These are phyloP conservation scores for Oryza meyeriana DNA, from an alignment of 176 grass and related monocot genomes.

Conservation along the genomic window DNA sequence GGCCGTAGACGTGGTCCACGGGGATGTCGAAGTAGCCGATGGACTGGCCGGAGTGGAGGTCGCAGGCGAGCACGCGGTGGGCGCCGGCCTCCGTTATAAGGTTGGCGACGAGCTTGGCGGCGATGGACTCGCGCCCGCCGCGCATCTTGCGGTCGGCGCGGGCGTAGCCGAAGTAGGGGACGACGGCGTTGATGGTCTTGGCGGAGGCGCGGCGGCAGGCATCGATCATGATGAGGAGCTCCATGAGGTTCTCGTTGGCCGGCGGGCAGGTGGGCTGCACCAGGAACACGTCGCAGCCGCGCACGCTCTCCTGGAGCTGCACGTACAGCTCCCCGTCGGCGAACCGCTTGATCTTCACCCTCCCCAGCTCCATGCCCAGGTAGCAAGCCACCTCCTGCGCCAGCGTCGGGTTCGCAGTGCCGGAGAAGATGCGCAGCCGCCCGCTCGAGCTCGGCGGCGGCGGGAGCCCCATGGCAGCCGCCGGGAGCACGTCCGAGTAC, in stretches of 20 bases:
- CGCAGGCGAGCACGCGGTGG: constrained; percentile 76
- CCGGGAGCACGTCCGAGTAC: no score
- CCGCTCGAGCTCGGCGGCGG: not conserved
- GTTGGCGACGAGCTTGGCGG: constrained; percentile 79
- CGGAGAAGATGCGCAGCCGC: constrained; percentile 70
- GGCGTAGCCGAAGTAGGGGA: constrained; percentile 86
- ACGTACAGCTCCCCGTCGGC: constrained; percentile 84
- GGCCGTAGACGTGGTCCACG: constrained; percentile 78
- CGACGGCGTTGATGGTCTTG: constrained; percentile 70
- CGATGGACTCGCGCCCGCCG: constrained; percentile 74
- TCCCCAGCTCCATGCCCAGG: constrained; percentile 58
- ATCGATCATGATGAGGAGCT: constrained; percentile 84
- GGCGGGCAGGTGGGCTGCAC: constrained; percentile 81
- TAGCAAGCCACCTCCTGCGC: constrained; percentile 70
- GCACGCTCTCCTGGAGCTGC: constrained; percentile 80
- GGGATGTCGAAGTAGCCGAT: constrained; percentile 94
- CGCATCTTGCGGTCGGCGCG: constrained; percentile 74
- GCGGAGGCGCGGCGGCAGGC: constrained; percentile 82
- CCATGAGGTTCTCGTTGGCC: constrained; percentile 88
- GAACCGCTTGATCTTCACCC: constrained; percentile 77
- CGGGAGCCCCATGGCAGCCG: not conserved
- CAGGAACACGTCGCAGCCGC: constrained; percentile 75
- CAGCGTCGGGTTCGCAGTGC: constrained; percentile 71
- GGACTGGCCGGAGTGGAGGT: constrained; percentile 88
- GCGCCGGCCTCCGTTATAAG: constrained; percentile 83